A percentile compares a stretch with the other conserved stretches of the same genome.
These are phyloP conservation scores for Talaromyces piceae DNA, from an alignment of 2,329 filamentous ascomycete genomes.

Conservation along the genomic window DNA sequence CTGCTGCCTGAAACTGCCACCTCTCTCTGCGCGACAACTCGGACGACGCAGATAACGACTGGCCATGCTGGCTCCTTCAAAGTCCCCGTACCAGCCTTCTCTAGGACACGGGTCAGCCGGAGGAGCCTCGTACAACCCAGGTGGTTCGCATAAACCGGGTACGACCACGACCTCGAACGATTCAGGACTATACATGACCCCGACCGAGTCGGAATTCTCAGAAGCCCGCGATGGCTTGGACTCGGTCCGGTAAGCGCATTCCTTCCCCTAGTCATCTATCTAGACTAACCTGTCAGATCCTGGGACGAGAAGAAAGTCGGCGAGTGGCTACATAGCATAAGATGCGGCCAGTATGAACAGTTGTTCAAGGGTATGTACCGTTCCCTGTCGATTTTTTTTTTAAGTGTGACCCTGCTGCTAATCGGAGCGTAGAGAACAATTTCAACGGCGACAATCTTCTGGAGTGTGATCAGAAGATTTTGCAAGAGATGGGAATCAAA, in stretches of 20 bases:
- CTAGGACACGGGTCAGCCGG: constrained; percentile 27
- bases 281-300: constrained; percentile 35
- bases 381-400: not conserved
- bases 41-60: not conserved
- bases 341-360: constrained; percentile 88
- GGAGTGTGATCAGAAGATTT: constrained; percentile 91
- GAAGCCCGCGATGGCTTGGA: constrained; percentile 66
- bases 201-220: constrained; percentile 88
- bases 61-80: constrained; percentile 38
- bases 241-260: constrained; percentile 56
- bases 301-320: constrained; percentile 91
- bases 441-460: constrained; percentile 96
- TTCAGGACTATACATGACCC: constrained; percentile 57
- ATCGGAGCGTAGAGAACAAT: constrained; percentile 58
- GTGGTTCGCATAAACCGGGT: constrained; percentile 21
- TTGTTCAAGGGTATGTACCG: constrained; percentile 60
- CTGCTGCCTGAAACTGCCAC: not conserved
- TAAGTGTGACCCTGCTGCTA: not conserved
- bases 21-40: not conserved
- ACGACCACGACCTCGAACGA: constrained; percentile 24
- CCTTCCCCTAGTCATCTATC: not conserved
- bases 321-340: constrained; percentile 84
- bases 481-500: constrained; percentile 97
- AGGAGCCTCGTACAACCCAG: constrained; percentile 26
- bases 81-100: constrained; percentile 29